Evolutionary conservation across 1,284 basidiomycete species (phyloP).

Genomic region (Bondarzewia mesenterica): DNA sequence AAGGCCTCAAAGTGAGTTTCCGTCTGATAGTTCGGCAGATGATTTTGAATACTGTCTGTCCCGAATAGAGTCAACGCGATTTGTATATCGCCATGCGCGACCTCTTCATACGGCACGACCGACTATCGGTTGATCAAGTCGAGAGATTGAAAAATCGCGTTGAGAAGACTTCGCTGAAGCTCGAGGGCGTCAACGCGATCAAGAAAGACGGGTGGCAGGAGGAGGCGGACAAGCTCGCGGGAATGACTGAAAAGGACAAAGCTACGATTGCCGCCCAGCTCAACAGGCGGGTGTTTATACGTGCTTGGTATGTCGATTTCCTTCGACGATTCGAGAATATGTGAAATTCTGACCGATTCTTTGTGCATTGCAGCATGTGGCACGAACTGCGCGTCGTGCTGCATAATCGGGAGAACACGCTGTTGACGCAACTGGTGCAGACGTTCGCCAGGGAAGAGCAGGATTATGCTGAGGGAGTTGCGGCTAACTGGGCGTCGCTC

Average conservation of each 20-base stretch:
- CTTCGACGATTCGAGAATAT: too few relatives aligned
- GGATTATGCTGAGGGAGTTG: conserved; percentile 51
- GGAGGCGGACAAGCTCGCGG: conserved; percentile 69
- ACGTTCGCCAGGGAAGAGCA: conserved; percentile 67
- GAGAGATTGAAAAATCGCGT: conserved; percentile 82
- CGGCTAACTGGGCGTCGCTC: conserved; percentile 68
- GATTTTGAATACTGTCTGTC: not conserved
- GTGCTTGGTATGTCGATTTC: conserved; percentile 55
- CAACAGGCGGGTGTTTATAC: conserved; percentile 73
- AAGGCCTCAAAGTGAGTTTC: conserved; percentile 58
- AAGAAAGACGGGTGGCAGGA: conserved; percentile 77
- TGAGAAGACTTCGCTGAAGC: conserved; percentile 64
- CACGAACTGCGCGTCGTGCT: conserved; percentile 83
- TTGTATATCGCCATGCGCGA: conserved; percentile 81
- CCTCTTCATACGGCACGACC: conserved; percentile 76
- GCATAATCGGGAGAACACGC: conserved; percentile 80
- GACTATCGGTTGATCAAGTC: conserved; percentile 77
- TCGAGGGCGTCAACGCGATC: conserved; percentile 61
- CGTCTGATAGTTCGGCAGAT: too few relatives aligned
- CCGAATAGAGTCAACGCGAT: conserved; percentile 76
- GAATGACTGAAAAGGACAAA: conserved; percentile 70
- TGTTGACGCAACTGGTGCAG: conserved; percentile 69
- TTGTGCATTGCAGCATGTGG: conserved; percentile 60
- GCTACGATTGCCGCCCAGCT: conserved; percentile 63
- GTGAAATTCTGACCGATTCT: not conserved